Base-by-base conservation (phyloP, 176 grass and related monocot genomes). In the Thinopyrum elongatum region DNA sequence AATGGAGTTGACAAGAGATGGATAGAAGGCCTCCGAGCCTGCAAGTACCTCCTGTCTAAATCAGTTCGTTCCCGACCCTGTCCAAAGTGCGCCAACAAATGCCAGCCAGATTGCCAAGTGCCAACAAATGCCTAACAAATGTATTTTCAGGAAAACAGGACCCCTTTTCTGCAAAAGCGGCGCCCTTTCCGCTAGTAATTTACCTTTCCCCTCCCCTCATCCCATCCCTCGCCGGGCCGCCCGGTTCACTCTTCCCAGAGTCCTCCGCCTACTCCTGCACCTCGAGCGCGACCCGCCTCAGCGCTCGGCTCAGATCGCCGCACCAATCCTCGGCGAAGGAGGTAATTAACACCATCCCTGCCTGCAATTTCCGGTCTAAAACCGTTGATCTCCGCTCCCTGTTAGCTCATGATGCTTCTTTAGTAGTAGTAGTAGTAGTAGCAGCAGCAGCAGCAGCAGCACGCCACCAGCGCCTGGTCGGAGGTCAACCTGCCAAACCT, bases 151-250 rank as follows among this genome's bases (percentile, higher is more conserved):
- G 3, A 58, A 23, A 72, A 3, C 0, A 73, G 0, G 65, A 25
- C 33, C 55, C 0, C 8, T 4, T 83, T 58, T 55, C 23, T 65
- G 55, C 53, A 73, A 86, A 73, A 72, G 53, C 30, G 1, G 13
- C 29, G 1, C 8, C 33, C 14, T 22, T 22, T 77, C 47, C 58
- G 17, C 19, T 57, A 16, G 68, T 85, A 86, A 7, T 77, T 71
- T 0, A 34, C 30, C 88, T 89, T 86, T 72, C 88, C 83, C 51
- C 53, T 90, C 38, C 34, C 46, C 74, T n/a, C 7, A 65, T 8
- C 60, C 27, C 65, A n/a, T 60, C 53, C 26, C 5, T 82, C 36
- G 4, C 69, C 16, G 33, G 38, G n/a, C 19, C 29, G 27, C 29
- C 11, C 49, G 46, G 41, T 65, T 49, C 33, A 31, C 39, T 64